phyloP scores from a whole-genome alignment of 208 protist genomes.

The Kentomonas sorsogonicus region DNA sequence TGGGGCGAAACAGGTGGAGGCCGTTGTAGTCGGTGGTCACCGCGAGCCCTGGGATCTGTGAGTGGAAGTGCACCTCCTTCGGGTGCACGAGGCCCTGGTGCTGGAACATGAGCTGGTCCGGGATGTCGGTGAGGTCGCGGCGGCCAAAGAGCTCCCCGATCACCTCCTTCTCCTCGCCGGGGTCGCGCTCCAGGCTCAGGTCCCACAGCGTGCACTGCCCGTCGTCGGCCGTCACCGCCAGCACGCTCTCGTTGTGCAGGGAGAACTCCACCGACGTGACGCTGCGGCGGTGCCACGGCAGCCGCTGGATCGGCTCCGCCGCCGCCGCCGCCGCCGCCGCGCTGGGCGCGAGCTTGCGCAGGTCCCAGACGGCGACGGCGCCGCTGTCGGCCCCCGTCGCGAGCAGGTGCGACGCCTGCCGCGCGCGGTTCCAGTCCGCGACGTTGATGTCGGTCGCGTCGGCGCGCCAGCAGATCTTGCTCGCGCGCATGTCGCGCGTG shows the following conservation, averaged over 20 bases:
- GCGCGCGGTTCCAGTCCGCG: conserved; percentile 93
- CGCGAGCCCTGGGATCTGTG: conserved; percentile 94
- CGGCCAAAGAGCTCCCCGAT: conserved; percentile 73
- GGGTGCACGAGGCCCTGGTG: conserved; percentile 95
- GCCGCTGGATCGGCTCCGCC: conserved; percentile 65
- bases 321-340: too few relatives aligned
- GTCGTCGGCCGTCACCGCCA: conserved; percentile 92
- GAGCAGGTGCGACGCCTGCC: conserved; percentile 91
- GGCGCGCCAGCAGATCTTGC: conserved; percentile 71
- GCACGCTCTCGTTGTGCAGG: conserved; percentile 93
- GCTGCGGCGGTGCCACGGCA: conserved; percentile 90
- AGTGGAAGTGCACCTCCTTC: conserved; percentile 98
- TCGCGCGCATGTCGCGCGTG: conserved; percentile 78
- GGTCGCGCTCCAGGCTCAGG: conserved; percentile 95
- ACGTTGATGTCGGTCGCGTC: conserved; percentile 96
- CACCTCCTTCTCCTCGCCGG: conserved; percentile 86
- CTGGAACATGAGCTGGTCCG: conserved; percentile 97
- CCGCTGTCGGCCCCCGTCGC: conserved; percentile 96
- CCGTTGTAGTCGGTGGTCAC: conserved; percentile 93
- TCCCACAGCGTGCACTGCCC: conserved; percentile 97
- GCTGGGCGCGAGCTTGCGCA: conserved; percentile 90
- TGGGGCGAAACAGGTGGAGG: conserved; percentile 96
- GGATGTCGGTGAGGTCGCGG: conserved; percentile 72
- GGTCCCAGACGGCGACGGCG: conserved; percentile 95
- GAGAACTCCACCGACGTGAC: conserved; percentile 98